phyloP scores from a whole-genome alignment of 1,139 yeast genomes.

The Lodderomyces elongisporus region DNA sequence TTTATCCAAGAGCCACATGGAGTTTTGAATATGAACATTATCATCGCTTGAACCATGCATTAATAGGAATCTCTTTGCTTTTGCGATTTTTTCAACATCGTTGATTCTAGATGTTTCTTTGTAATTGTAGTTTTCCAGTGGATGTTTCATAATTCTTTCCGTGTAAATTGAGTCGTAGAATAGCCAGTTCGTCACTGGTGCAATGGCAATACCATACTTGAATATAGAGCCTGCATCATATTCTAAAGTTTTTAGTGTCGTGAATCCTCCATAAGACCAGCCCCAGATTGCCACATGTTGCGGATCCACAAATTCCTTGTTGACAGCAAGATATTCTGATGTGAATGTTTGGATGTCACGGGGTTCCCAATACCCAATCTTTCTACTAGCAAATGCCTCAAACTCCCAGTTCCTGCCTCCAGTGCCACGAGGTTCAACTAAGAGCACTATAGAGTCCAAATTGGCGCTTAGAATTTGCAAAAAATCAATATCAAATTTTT shows the following conservation, averaged over 20 bases:
- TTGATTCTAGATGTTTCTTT: conserved; percentile 39
- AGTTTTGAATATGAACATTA: conserved; percentile 90
- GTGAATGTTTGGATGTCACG: conserved; percentile 71
- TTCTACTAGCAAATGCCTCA: conserved; percentile 60
- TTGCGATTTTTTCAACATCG: conserved; percentile 44
- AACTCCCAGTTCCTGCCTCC: conserved; percentile 82
- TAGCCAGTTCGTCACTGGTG: conserved; percentile 78
- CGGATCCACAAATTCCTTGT: conserved; percentile 51
- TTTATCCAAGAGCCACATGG: conserved; percentile 67
- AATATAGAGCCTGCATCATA: conserved; percentile 56
- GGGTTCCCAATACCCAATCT: conserved; percentile 85
- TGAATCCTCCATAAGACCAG: conserved; percentile 80
- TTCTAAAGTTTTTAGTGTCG: conserved; percentile 69
- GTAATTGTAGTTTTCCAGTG: conserved; percentile 51
- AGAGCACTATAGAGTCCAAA: conserved; percentile 68
- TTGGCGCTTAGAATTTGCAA: conserved; percentile 66
- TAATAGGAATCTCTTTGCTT: conserved; percentile 58
- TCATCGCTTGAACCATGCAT: conserved; percentile 98
- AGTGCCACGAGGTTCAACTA: conserved; percentile 94
- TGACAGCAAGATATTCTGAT: conserved; percentile 50
- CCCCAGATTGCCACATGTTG: conserved; percentile 83
- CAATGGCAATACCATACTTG: conserved; percentile 74
- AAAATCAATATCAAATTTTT: conserved; percentile 54
- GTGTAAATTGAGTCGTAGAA: conserved; percentile 76
- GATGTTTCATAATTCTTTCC: conserved; percentile 82